Evolutionary conservation across 306 rosid genomes (phyloP), one percentile per base, ranked within the genome.

Genomic region (Cucumis cinereus): DNA sequence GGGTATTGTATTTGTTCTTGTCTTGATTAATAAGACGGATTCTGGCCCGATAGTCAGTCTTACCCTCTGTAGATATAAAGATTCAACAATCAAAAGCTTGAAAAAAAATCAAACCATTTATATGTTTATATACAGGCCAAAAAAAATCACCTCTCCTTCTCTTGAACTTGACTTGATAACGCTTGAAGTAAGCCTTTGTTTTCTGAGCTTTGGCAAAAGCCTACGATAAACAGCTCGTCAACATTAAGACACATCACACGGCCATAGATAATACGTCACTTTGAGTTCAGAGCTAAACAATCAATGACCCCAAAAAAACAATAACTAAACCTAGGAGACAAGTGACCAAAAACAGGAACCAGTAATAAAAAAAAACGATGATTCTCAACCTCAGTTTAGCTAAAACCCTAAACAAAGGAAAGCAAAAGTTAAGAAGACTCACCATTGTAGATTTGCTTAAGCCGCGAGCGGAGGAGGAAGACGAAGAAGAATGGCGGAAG

Each of bases 1-100:
- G 98, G 0, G 97, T 93, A 67, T 93, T 93, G 73, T 90, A 93
- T 57, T 91, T 93, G 80, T 93, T 93, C 68, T 93, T 93, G 62
- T 94, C 98, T 45, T 94, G 98, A 15, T 94, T 94, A n/a, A 94
- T 91, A 54, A 93, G 75, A 28, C 98, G 86, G 73, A 91, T 86
- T 79, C 98, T 84, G 13, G 98, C 98, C 0, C 98, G 81, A 67
- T 94, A 94, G 56, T 94, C 98, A 0, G 98, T 94, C 86, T 91
- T 94, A 0, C 98, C 97, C 85, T 84, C 98, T 94, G 92, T 2
- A 10, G 20, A 75, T 15, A 16, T 54, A 12, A 38, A 14, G 30
- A 58, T 41, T 58, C 6, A 10, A 1, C 10, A 10, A 8, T 62
- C 17, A 67, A 41, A 16, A 15, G 8, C 2, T 8, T 22, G 1